These are phyloP conservation scores for Nothomitra cinnamomea DNA, from an alignment of 2,329 filamentous ascomycete genomes.

Conservation along the genomic window DNA sequence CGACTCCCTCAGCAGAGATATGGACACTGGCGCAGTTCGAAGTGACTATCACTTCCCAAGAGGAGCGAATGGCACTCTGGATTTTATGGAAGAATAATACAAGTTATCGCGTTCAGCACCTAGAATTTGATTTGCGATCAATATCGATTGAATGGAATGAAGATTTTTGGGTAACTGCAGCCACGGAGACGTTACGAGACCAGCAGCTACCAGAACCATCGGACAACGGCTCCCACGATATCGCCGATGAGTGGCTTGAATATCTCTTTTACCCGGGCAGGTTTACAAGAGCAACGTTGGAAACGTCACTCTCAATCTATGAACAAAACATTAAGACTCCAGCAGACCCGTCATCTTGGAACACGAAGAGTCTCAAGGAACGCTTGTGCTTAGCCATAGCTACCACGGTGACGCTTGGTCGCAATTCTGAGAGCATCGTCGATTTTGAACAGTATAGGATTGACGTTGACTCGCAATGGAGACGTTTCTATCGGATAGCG, in stretches of 20 bases:
- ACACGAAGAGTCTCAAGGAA: constrained; percentile 48
- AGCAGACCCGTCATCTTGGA: constrained; percentile 22
- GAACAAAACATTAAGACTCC: constrained; percentile 41
- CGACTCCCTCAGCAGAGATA: constrained; percentile 48
- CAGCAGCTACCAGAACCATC: constrained; percentile 40
- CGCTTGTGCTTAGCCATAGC: constrained; percentile 58
- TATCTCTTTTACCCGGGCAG: constrained; percentile 70
- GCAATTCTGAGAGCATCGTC: constrained; percentile 43
- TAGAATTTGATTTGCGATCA: constrained; percentile 55
- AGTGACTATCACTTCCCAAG: constrained; percentile 34
- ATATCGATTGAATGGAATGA: constrained; percentile 44
- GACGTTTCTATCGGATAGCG: constrained; percentile 71
- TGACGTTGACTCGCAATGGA: constrained; percentile 71
- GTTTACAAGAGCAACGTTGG: constrained; percentile 63
- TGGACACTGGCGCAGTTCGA: constrained; percentile 70
- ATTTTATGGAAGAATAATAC: constrained; percentile 74
- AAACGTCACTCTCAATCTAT: constrained; percentile 71
- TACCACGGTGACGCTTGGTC: constrained; percentile 48
- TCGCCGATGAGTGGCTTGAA: constrained; percentile 71
- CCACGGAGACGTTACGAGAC: constrained; percentile 38
- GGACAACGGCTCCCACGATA: constrained; percentile 47
- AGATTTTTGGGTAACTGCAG: constrained; percentile 50
- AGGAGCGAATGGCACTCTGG: constrained; percentile 47
- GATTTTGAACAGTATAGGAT: constrained; percentile 60
- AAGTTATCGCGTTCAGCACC: constrained; percentile 53